phyloP scores from a whole-genome alignment of 805 yeast genomes.

The Wickerhamomyces chaumierensis region DNA sequence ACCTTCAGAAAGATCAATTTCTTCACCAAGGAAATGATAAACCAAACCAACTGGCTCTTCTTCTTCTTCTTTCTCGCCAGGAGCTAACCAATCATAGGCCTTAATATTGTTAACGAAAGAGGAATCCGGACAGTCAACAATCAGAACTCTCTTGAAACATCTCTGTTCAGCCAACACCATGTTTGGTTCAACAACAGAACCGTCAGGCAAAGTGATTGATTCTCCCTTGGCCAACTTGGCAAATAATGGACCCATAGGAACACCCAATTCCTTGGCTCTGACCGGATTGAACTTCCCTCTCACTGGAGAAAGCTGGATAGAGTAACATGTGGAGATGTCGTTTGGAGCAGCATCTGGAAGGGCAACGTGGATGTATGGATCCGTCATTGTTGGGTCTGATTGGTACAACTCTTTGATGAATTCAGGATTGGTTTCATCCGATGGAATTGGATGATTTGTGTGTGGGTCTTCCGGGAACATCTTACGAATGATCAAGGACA shows the following conservation, averaged over 20 bases:
- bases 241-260: conserved; percentile 53
- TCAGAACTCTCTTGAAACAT: conserved; percentile 44
- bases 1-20: conserved; percentile 32
- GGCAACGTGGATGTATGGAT: conserved; percentile 24
- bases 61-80: neutral
- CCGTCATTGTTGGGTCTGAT: conserved; percentile 25
- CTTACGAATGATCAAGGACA: conserved; percentile 25
- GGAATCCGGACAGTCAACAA: conserved; percentile 61
- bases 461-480: conserved; percentile 48
- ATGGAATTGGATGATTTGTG: conserved; percentile 22
- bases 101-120: conserved; percentile 29
- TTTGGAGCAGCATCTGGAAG: conserved; percentile 19
- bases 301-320: conserved; percentile 52
- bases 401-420: conserved; percentile 7
- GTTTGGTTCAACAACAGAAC: conserved; percentile 47
- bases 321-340: conserved; percentile 43
- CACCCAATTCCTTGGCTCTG: conserved; percentile 57
- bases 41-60: conserved; percentile 35
- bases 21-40: conserved; percentile 69
- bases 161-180: conserved; percentile 63
- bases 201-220: conserved; percentile 44
- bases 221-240: conserved; percentile 50
- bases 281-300: conserved; percentile 68
- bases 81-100: conserved; percentile 16
- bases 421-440: conserved; percentile 13